Base-by-base conservation (phyloP, 805 yeast species). In the Metschnikowia kunwiensis region DNA sequence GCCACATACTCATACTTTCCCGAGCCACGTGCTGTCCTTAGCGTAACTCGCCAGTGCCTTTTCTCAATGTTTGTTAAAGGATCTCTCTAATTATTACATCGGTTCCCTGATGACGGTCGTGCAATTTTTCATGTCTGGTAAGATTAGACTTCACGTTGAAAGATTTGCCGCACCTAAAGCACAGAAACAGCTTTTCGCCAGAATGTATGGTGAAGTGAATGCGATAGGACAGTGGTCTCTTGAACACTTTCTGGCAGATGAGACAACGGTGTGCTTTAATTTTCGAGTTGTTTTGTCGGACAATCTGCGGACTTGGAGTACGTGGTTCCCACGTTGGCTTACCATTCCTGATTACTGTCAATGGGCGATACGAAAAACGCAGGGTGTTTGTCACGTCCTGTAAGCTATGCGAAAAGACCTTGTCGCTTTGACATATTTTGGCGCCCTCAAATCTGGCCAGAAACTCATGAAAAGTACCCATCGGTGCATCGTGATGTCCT, bases 111-210 rank as follows among this genome's bases (percentile, higher is more conserved):
- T n/a, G n/a, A n/a, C n/a, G n/a, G 23, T 21, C 24, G 35, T 87
- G 96, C 27, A 85, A 70, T 53, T 78, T 77, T 45, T 76, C 73
- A 58, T 87, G 96, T 43, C 96, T 69, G 5, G 82, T 78, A 78
- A 87, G 78, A 53, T 87, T 89, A 26, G 86, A 78, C 53, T 86
- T 76, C 14, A 89, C 88, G 12, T 82, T 77, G 55, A 87, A 87
- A 4, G 73, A 51, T 50, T 81, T 78, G 0, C 76, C 77, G 58
- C 96, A 87, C 13, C 72, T 75, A 15, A 54, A 57, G 36, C 71
- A 65, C 36, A 50, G 50, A 46, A 51, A 60, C 24, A 55, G 42
- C 38, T 62, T 65, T 30, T 60, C 68, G 1, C 70, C 70, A 0
- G 71, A 64, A 56, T 87, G 96, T 5, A 85, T 82, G 46, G 86